A percentile compares a stretch with the other conserved stretches of the same genome.
Evolutionary conservation across 2,329 filamentous ascomycete genomes (phyloP).

Genomic region (Teratosphaeria epicoccoides): DNA sequence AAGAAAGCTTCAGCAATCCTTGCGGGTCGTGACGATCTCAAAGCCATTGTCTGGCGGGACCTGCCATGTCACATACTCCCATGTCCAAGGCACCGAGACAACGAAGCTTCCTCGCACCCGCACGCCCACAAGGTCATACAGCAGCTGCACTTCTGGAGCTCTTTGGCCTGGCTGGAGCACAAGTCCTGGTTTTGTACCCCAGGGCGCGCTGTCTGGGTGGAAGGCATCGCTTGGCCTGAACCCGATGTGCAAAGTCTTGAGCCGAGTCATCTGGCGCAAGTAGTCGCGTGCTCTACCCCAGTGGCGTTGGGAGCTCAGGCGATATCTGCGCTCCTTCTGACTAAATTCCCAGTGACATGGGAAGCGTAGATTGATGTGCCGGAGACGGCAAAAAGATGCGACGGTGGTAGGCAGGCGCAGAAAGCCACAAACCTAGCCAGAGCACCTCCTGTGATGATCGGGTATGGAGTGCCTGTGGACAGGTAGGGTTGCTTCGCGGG

Average conservation of each 20-base stretch:
- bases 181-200: neutral
- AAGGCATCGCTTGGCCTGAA: neutral
- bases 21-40: neutral
- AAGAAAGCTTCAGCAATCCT: neutral
- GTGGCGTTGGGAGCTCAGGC: neutral
- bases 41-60: neutral
- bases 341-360: neutral
- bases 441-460: neutral
- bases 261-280: neutral
- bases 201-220: neutral
- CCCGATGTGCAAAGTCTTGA: neutral
- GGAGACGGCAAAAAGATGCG: neutral
- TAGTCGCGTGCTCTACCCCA: neutral
- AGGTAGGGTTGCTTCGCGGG: neutral
- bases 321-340: neutral
- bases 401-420: neutral
- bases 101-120: neutral
- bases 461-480: neutral
- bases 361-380: neutral
- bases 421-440: neutral
- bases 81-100: neutral
- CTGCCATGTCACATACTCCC: neutral
- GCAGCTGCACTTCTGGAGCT: neutral
- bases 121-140: neutral
- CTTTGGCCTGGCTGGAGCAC: neutral